Percentiles rank a stretch among this genome's conserved stretches.
Conservation (phyloP, 768 basidiomycete genomes). For the Guyanaporus albipodus region DNA sequence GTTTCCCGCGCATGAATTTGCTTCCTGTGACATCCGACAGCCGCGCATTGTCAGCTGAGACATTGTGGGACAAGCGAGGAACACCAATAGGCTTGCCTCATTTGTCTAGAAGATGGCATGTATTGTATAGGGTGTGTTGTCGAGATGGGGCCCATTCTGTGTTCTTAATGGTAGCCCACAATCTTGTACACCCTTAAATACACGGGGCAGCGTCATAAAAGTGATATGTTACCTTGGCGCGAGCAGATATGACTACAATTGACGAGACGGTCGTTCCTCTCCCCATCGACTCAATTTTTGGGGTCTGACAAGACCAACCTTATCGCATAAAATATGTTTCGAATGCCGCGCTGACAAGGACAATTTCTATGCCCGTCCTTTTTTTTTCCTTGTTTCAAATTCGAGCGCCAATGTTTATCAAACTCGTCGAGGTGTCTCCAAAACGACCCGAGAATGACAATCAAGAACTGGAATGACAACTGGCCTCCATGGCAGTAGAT, state of each 20-base stretch:
- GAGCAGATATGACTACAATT: too few relatives aligned
- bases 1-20: background rate
- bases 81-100: background rate
- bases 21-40: slow-evolving; percentile 6
- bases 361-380: background rate
- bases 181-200: too few relatives aligned
- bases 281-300: background rate
- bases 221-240: too few relatives aligned
- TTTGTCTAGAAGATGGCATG: too few relatives aligned
- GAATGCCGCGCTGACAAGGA: too few relatives aligned
- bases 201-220: too few relatives aligned
- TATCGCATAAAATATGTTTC: background rate
- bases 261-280: too few relatives aligned
- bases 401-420: background rate
- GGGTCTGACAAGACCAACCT: background rate
- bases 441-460: too few relatives aligned
- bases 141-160: too few relatives aligned
- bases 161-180: too few relatives aligned
- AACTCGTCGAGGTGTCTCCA: too few relatives aligned
- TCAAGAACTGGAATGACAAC: slow-evolving; percentile 9
- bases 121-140: too few relatives aligned
- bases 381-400: slow-evolving; percentile 6
- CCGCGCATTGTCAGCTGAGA: slow-evolving; percentile 7
- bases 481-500: slow-evolving; percentile 15
- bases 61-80: slow-evolving; percentile 1